phyloP scores from a whole-genome alignment of 1,284 basidiomycete species.

The Tylopilus orsonianus region DNA sequence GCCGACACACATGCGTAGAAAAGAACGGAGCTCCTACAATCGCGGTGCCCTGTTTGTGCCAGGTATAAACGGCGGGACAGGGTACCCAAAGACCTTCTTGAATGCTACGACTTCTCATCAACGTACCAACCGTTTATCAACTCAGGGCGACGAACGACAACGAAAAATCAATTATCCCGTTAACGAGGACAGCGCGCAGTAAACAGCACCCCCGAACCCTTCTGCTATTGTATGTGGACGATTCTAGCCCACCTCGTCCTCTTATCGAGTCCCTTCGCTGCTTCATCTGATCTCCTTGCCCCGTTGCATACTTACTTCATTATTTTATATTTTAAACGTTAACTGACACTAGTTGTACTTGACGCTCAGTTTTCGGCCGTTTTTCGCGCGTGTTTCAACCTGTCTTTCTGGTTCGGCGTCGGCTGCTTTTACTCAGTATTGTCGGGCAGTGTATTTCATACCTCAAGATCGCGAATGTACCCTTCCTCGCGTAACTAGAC shows the following conservation, averaged over 20 bases:
- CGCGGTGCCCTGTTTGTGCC: slow-evolving; percentile 67
- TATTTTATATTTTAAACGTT: slow-evolving; percentile 37
- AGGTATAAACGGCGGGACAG: slow-evolving; percentile 33
- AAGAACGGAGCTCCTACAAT: slow-evolving; percentile 74
- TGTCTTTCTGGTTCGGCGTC: slow-evolving; percentile 7
- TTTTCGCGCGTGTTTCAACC: slow-evolving; percentile 6
- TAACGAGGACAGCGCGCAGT: slow-evolving; percentile 14
- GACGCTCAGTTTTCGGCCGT: slow-evolving; percentile 8
- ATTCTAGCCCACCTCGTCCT: background rate
- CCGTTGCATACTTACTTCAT: slow-evolving; percentile 32
- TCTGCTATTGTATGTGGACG: too few relatives aligned
- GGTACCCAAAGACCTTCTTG: slow-evolving; percentile 33
- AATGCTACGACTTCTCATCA: slow-evolving; percentile 25
- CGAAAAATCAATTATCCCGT: slow-evolving; percentile 22
- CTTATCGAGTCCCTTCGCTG: slow-evolving; percentile 10
- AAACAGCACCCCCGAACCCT: too few relatives aligned
- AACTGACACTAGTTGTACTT: slow-evolving; percentile 26
- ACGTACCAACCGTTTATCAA: slow-evolving; percentile 20
- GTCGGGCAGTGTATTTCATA: slow-evolving; percentile 11
- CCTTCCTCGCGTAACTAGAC: slow-evolving; percentile 14
- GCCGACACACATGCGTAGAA: slow-evolving; percentile 72
- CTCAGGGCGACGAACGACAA: slow-evolving; percentile 30
- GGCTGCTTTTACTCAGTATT: slow-evolving; percentile 10
- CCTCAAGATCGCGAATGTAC: slow-evolving; percentile 5
- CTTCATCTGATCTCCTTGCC: slow-evolving; percentile 21